Base-by-base conservation (phyloP, 345 rosid genomes). In the Geranium brycei region DNA sequence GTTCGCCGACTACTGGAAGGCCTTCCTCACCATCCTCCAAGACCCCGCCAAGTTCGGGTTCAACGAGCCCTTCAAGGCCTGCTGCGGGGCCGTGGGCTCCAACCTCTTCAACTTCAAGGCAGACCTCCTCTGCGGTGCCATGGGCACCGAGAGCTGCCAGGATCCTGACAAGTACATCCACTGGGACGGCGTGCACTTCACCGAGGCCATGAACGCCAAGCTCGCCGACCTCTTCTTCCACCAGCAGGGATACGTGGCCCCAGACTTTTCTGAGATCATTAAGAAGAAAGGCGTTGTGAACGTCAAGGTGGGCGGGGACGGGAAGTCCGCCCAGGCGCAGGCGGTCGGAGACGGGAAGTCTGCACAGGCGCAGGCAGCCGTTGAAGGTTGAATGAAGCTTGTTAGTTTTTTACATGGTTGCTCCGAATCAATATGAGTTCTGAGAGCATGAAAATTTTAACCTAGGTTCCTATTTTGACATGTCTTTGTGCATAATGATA, bases 141-240 rank as follows among this genome's bases (percentile, higher is more conserved):
- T 64, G 1, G 66, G 79, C 31, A 57, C 69, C 3, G 0, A 58
- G 0, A 1, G 67, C 2, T 79, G 78, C 75, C 31, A 8, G 28
- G 62, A 71, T 53, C 76, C 75, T 0, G 47, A 31, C 7, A 40
- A 19, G 10, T 53, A 12, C 31, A 57, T 76, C 40, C 65, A 60
- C 32, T 73, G 78, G 80, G 78, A 79, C 17, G 82, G 82, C 0
- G 7, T 79, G 57, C 82, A 73, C 68, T 68, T 70, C 51, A 79
- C 80, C 2, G 80, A 79, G 64, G 71, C 75, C 2, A 70, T 78
- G 82, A 23, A 75, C 53, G 7, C 6, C 17, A 61, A 60, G 0
- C 15, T 79, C 3, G 55, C 74, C 3, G 35, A 63, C 17, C 67
- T 73, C 64, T 56, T 79, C 32, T 69, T 79, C 57, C 5, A 64